Conservation (phyloP, 2,329 filamentous ascomycete species). For the Fusarium hostae region DNA sequence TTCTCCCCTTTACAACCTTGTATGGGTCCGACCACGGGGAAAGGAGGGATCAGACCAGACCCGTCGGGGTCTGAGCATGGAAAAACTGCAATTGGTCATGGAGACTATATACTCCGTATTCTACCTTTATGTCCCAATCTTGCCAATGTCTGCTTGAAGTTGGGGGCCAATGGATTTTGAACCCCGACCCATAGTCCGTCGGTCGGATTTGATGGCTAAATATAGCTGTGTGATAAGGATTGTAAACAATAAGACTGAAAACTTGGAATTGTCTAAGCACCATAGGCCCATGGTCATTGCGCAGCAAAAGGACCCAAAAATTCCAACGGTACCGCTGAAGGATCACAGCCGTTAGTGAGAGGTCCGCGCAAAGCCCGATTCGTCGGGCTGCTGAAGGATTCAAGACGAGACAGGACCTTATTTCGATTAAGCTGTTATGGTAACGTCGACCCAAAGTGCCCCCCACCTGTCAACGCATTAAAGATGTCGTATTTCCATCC, state of each 20-base stretch:
- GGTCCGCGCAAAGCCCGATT: neutral
- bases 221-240: neutral
- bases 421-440: slow-evolving; percentile 6
- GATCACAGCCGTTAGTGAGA: neutral
- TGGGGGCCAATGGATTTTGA: fast-evolving
- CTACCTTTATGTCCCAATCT: too few species aligned
- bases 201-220: neutral
- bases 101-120: too few species aligned
- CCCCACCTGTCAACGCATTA: neutral
- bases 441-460: neutral
- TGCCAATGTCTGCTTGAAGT: neutral
- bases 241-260: neutral
- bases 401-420: slow-evolving; percentile 10
- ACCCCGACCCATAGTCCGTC: neutral
- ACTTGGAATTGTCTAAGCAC: neutral
- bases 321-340: neutral
- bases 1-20: neutral
- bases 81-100: too few species aligned
- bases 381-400: neutral
- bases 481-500: neutral
- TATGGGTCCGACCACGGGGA: fast-evolving
- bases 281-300: neutral
- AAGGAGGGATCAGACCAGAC: fast-evolving
- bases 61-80: neutral
- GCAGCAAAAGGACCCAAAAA: neutral